Evolutionary conservation across 2,329 filamentous ascomycete genomes (phyloP), one percentile per base, ranked within the genome.

Genomic region (Polytolypa hystricis): DNA sequence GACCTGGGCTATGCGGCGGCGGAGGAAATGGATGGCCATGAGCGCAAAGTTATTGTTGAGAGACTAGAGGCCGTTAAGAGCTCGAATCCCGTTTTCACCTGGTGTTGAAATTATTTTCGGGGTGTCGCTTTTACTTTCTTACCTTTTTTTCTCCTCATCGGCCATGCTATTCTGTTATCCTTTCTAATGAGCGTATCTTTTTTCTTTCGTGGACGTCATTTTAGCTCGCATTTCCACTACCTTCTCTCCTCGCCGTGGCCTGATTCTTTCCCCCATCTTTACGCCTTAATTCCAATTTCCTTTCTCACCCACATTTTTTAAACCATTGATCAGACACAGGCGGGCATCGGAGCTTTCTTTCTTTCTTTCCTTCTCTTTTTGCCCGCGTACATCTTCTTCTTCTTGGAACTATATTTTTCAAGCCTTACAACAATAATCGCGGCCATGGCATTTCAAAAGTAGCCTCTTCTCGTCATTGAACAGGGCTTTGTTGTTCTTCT

Each of bases 31-130:
- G 91, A 96, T 60, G 84, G 84, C 9, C 84, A 86, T 52, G 79
- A 82, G 56, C 75, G 87, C 50, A 93, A 91, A 61, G 91, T 98
- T 32, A 96, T 98, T 67, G 87, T 98, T 32, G 91, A 98, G 68
- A 72, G 91, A 44, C 65, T 98, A 40, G 91, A 98, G 67, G 83
- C 89, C 42, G 91, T 98, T 43, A 96, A 96, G 70, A 84, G 79
- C 55, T 82, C 81, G 57, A 93, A 93, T 55, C 91, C 91, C 2
- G 86, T 98, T 20, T 98, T 98, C 61, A 94, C 84, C 30, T 98
- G 91, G 84, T 98, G 91, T 67, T 96, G 66, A 66, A 39, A 16
- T 20, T n/a, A n/a, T n/a, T n/a, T n/a, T n/a, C n/a, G n/a, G n/a
- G n/a, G n/a, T 26, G 17, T 34, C 20, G 15, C 11, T 34, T 31